Evolutionary conservation across 371 early-diverging fungal species (phyloP), one percentile per base, ranked within the genome.

Genomic region (Rhizopus arrhizus): DNA sequence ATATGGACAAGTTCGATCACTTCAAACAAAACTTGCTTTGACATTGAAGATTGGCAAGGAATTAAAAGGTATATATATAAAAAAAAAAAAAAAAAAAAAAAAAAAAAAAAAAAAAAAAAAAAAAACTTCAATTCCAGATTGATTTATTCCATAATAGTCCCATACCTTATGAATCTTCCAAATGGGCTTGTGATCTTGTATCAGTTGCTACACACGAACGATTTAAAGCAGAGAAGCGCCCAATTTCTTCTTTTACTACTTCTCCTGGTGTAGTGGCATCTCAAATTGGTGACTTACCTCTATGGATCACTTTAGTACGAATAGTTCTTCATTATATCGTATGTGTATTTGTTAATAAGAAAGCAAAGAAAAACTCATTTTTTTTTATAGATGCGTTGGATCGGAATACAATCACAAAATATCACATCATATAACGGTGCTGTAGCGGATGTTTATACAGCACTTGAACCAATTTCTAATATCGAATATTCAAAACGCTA

Each of bases 1-100:
- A 79, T 95, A 12, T 95, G 93, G 93, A 89, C 91, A 5, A 84
- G 91, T 33, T 94, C 95, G 1, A 61, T 77, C 38, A 85, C 91
- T 2, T 86, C 91, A 0, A 70, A 70, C 3, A 76, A 74, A 16
- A 61, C 59, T 0, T 55, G 60, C 31, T 90, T 90, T 62, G 61
- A 73, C 51, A 65, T 68, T 8, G 64, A 80, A 1, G 95, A 95
- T 56, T 89, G 84, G 83, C 91, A 93, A 73, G 88, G 89, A 40
- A 56, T 91, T 5, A 64, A 83, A 36, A 77, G 83, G 74, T 85
- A 68, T 38, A 59, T 33, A 3, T 9, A 32, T 5, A 13, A 46
- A 52, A 9, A 40, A 22, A 29, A 5, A 33, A 51, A 8, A 33
- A 13, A n/a, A 3, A 9, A 32, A n/a, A n/a, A n/a, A n/a, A n/a